Percentiles rank a stretch among this genome's conserved stretches.
These are phyloP conservation scores for Ogataea paraovalis DNA, from an alignment of 805 yeast species.

Conservation along the genomic window DNA sequence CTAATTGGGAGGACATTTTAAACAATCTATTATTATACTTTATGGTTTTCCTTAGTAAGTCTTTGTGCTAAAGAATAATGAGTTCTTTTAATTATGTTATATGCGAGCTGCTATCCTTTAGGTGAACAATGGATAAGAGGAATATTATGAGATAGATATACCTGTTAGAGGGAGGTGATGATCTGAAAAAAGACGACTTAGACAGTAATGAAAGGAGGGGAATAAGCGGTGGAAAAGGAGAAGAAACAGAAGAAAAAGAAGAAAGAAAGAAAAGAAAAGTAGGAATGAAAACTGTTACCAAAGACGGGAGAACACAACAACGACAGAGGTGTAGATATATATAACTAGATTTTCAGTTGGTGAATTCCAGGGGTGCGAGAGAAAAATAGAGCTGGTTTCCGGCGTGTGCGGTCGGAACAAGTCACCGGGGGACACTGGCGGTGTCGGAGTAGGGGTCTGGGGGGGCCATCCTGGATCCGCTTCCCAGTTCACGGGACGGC, in stretches of 20 bases:
- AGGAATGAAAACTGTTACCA: neutral
- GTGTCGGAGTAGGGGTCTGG: neutral
- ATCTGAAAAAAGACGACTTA: neutral
- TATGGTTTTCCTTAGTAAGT: neutral
- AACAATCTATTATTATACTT: neutral
- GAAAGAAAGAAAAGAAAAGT: neutral
- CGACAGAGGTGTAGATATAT: neutral
- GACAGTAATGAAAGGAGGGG: neutral
- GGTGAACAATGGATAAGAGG: neutral
- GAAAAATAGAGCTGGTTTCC: too few relatives aligned
- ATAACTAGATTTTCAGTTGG: neutral
- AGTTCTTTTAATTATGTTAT: neutral
- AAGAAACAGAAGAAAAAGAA: neutral
- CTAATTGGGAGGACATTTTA: slow-evolving; percentile 13
- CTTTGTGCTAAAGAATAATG: neutral
- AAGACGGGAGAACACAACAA: neutral
- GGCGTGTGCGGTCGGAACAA: too few relatives aligned
- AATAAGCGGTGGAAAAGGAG: neutral
- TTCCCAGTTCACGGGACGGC: too few relatives aligned
- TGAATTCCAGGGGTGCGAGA: neutral
- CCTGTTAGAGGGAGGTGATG: neutral
- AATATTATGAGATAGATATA: neutral
- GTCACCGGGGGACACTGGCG: neutral
- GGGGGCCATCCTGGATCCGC: too few relatives aligned
- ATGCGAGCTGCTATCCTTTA: neutral